These are phyloP conservation scores for Bryum argenteum DNA, from an alignment of 225 moss, liverwort and hornwort species.

Conservation along the genomic window DNA sequence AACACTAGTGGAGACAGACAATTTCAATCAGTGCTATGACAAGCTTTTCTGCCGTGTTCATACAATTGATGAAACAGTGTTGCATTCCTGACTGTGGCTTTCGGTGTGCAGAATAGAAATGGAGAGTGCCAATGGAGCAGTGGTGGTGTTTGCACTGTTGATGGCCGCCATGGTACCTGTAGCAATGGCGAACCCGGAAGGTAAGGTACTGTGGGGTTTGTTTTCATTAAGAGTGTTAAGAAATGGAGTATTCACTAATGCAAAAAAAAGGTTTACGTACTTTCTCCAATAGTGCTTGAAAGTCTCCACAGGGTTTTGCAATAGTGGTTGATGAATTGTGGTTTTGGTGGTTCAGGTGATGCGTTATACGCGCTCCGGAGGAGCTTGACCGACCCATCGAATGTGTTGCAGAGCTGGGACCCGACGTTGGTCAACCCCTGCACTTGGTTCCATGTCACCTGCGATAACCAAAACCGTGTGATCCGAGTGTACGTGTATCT, in stretches of 20 bases:
- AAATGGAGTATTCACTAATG: too few species aligned
- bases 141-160: slow-evolving; percentile 34
- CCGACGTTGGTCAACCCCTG: slow-evolving; percentile 74
- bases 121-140: slow-evolving; percentile 29
- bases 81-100: background rate
- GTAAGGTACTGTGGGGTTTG: slow-evolving; percentile 8
- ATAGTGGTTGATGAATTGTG: background rate
- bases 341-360: slow-evolving; percentile 44
- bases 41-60: too few species aligned
- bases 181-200: slow-evolving; percentile 52
- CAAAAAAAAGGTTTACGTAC: too few species aligned
- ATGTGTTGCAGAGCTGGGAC: slow-evolving; percentile 71
- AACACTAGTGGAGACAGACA: too few species aligned
- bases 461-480: slow-evolving; percentile 59
- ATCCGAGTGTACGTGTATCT: slow-evolving; percentile 63
- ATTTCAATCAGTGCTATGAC: background rate
- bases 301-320: too few species aligned
- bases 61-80: too few species aligned
- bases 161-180: slow-evolving; percentile 33
- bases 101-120: slow-evolving; percentile 12
- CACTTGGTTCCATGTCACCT: slow-evolving; percentile 75
- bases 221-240: too few species aligned
- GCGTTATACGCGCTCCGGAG: slow-evolving; percentile 61
- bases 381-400: slow-evolving; percentile 58
- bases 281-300: too few species aligned